A percentile compares a stretch with the other conserved stretches of the same genome.
Evolutionary conservation across 305 asterid genomes (phyloP).

Genomic region (Euphrasia arctica): DNA sequence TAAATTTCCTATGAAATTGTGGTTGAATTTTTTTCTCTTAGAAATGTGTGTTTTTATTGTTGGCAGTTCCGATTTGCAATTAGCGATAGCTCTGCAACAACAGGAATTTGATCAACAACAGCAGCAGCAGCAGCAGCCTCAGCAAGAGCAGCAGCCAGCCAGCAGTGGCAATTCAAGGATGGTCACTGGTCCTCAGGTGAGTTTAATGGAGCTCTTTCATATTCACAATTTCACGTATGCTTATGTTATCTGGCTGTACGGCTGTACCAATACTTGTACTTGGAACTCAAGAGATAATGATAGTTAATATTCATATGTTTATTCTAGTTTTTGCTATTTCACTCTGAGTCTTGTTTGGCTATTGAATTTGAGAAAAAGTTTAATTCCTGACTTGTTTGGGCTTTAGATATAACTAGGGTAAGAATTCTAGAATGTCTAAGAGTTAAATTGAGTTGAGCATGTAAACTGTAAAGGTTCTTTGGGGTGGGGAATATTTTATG

Average conservation of each 20-base stretch:
- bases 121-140: slow-evolving; percentile 43
- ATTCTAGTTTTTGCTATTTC: neutral
- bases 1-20: slow-evolving; percentile 11
- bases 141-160: slow-evolving; percentile 51
- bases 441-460: slow-evolving; percentile 2
- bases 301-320: slow-evolving; percentile 4
- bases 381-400: slow-evolving; percentile 10
- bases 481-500: neutral
- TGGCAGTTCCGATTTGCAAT: slow-evolving; percentile 83
- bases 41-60: slow-evolving; percentile 9
- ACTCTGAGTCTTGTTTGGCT: neutral
- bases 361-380: neutral
- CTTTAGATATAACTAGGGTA: neutral
- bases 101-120: slow-evolving; percentile 87
- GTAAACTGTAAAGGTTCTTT: neutral
- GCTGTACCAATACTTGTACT: slow-evolving; percentile 2
- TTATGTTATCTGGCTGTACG: neutral
- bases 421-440: neutral
- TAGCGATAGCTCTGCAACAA: slow-evolving; percentile 97
- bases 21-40: neutral
- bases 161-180: slow-evolving; percentile 48
- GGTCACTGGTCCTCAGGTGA: slow-evolving; percentile 85
- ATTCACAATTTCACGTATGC: slow-evolving; percentile 10
- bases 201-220: slow-evolving; percentile 17
- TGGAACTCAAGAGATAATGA: slow-evolving; percentile 7